Base-by-base conservation (phyloP, 805 yeast species). In the Kodamaea nitidulidarum region DNA sequence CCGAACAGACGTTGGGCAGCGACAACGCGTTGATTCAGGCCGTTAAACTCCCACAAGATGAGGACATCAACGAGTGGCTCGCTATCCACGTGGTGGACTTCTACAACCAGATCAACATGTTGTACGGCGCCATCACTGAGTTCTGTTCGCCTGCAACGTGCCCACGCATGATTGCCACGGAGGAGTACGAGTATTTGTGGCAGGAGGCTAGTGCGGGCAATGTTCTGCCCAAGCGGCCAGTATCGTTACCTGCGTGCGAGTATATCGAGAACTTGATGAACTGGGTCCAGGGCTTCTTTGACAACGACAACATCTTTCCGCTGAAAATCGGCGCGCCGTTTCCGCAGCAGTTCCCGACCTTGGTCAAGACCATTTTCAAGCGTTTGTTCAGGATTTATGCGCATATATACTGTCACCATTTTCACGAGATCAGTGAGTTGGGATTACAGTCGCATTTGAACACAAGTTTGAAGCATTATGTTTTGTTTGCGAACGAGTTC, bases 41-140 rank as follows among this genome's bases (percentile, higher is more conserved):
- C 0, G 98, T 91, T 15, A 84, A 84, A 55, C 69, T 93, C 20
- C 98, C 98, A 12, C 84, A 77, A 50, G 98, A 93, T 44, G 98
- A 91, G 61, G 93, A 87, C 52, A 56, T 80, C 40, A 82, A 84
- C 52, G 98, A 91, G 60, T 91, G 98, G 98, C 64, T 91, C 41
- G 98, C 98, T 0, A 95, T 90, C 9, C 96, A 91, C 58, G 93
- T 91, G n/a, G 97, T 90, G 12, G 98, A 91, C 61, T 93, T 91
- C 57, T 91, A 86, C 65, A 90, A 90, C 59, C 98, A 91, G 59
- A 82, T 91, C 49, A 91, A 91, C 63, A 93, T 91, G 98, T 69
- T 91, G 6, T 91, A 93, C 52, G 96, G 97, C 7, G 80, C 97
- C 3, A 85, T 93, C 47, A 91, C 98, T 1, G 96, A 88, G 63